Evolutionary conservation across 352 stramenopile species (phyloP).

Genomic region (Hyaloperonospora arabidopsidis): DNA sequence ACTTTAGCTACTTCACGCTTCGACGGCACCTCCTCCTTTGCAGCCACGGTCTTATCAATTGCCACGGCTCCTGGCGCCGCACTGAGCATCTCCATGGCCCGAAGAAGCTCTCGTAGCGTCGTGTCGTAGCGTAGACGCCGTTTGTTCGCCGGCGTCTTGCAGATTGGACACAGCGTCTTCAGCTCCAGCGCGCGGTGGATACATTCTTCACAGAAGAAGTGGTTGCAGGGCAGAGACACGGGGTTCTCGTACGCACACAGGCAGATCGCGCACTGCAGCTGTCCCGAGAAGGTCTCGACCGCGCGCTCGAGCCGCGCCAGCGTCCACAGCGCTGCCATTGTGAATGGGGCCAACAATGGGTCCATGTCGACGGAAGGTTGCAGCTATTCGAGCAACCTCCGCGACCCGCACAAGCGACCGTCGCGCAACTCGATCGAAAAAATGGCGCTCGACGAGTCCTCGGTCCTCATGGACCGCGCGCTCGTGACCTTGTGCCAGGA

Average conservation of each 20-base stretch:
- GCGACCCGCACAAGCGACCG: too few relatives aligned
- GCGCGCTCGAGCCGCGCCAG: slow-evolving; percentile 47
- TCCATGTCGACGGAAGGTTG: slow-evolving; percentile 11
- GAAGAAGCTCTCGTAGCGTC: slow-evolving; percentile 65
- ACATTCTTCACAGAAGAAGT: slow-evolving; percentile 85
- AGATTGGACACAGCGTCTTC: slow-evolving; percentile 74
- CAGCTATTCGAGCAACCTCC: background rate
- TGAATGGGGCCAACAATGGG: background rate
- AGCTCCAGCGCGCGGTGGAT: slow-evolving; percentile 78
- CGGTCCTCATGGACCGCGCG: slow-evolving; percentile 63
- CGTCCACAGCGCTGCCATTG: slow-evolving; percentile 24
- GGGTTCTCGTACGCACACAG: slow-evolving; percentile 63
- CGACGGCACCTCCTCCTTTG: background rate
- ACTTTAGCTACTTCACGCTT: background rate
- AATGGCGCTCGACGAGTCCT: slow-evolving; percentile 69
- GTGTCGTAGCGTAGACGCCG: slow-evolving; percentile 63
- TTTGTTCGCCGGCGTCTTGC: slow-evolving; percentile 77
- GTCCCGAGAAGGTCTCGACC: slow-evolving; percentile 58
- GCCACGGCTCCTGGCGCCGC: slow-evolving; percentile 11
- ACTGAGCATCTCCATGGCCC: slow-evolving; percentile 46
- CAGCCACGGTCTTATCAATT: slow-evolving; percentile 7
- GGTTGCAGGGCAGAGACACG: slow-evolving; percentile 75
- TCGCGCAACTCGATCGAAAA: background rate
- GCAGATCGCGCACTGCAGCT: slow-evolving; percentile 82
- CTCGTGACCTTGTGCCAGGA: slow-evolving; percentile 69